A percentile compares a stretch with the other conserved stretches of the same genome.
These are phyloP conservation scores for Symbiodinium pilosum DNA, from an alignment of 73 alveolate genomes.

Conservation along the genomic window DNA sequence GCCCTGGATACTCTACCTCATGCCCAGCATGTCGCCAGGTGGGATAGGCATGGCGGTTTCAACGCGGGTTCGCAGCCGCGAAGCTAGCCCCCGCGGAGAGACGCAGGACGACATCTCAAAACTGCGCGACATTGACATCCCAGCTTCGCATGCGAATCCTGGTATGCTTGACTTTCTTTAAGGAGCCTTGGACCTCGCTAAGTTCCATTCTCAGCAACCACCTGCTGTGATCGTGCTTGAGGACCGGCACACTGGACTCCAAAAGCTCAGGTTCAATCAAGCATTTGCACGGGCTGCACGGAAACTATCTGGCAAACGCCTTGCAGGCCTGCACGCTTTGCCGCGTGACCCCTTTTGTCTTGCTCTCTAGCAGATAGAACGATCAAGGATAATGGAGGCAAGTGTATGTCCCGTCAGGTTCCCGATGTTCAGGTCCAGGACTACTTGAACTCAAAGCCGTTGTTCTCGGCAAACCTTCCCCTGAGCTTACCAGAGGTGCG, in stretches of 20 bases:
- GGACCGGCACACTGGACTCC: background rate
- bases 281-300: background rate
- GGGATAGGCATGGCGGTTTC: constrained; percentile 30
- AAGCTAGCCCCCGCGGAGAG: background rate
- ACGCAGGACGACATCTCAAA: background rate
- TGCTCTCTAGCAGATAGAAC: too few relatives aligned
- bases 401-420: background rate
- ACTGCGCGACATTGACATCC: background rate
- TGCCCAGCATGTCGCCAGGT: background rate
- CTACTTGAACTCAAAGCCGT: constrained; percentile 33
- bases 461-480: background rate
- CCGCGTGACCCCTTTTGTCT: too few relatives aligned
- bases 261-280: background rate
- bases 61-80: constrained; percentile 23
- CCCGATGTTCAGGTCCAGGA: constrained; percentile 49
- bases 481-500: constrained; percentile 10
- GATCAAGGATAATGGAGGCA: too few relatives aligned
- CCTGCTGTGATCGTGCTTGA: background rate
- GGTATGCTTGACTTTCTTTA: background rate
- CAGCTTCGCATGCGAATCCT: too few relatives aligned
- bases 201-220: too few relatives aligned
- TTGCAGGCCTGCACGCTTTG: constrained; percentile 4
- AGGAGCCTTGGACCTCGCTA: background rate
- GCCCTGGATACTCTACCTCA: background rate
- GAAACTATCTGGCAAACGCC: background rate